phyloP scores from a whole-genome alignment of 352 stramenopile genomes.

The Phytophthora chlamydospora region DNA sequence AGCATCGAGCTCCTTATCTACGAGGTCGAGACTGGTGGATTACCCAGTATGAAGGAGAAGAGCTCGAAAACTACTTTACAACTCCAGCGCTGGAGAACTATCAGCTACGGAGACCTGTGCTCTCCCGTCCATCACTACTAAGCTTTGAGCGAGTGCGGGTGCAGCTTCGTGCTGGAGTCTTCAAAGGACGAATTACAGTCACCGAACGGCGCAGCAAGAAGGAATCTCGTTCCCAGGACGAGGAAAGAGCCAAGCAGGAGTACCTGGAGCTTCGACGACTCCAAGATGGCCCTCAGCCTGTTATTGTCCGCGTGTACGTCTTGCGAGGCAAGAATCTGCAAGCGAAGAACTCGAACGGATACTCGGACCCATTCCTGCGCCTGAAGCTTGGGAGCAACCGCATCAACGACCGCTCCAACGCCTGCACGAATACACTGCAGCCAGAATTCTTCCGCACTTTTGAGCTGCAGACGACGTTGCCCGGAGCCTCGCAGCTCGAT shows the following conservation, averaged over 20 bases:
- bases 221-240: conserved; percentile 21
- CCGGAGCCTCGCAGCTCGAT: conserved; percentile 79
- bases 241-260: conserved; percentile 30
- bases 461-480: conserved; percentile 69
- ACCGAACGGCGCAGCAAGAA: conserved; percentile 35
- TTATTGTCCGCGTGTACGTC: conserved; percentile 81
- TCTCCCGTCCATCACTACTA: conserved; percentile 61
- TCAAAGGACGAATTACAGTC: conserved; percentile 82
- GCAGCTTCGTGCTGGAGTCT: conserved; percentile 69
- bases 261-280: conserved; percentile 28
- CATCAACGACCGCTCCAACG: conserved; percentile 67
- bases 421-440: conserved; percentile 79
- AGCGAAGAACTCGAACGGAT: conserved; percentile 80
- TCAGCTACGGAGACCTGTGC: conserved; percentile 61
- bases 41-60: conserved; percentile 62
- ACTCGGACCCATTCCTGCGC: conserved; percentile 80
- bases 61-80: conserved; percentile 81
- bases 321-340: conserved; percentile 74
- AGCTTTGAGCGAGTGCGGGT: conserved; percentile 58
- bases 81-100: conserved; percentile 81
- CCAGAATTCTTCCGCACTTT: conserved; percentile 82
- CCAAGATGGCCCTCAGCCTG: conserved; percentile 50
- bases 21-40: conserved; percentile 81
- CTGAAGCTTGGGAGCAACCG: conserved; percentile 76
- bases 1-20: conserved; percentile 51